Base-by-base conservation (phyloP, 2,329 filamentous ascomycete species). In the Neonectria magnoliae region DNA sequence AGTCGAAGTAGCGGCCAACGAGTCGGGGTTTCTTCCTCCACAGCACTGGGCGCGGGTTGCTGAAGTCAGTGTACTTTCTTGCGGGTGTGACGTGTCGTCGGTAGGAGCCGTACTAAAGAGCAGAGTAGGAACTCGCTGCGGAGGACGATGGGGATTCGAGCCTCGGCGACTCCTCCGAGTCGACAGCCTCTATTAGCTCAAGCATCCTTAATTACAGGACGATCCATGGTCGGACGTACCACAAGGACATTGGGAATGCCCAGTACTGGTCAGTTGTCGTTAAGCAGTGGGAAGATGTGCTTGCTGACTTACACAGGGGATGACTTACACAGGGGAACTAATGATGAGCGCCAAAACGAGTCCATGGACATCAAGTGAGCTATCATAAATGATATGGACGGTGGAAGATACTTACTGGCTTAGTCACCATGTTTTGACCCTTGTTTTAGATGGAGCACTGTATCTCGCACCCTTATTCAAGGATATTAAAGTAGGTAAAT, bases 331-430 rank as follows among this genome's bases (percentile, higher is more conserved):
- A 70, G 67, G 67, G 68, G 65, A 0, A 59, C 68, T 0, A 70
- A 70, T 4, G 68, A 70, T 14, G 65, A 70, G 4, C 60, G 57
- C 1, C 68, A 70, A 16, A 70, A 66, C 3, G 67, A 70, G 8
- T 70, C 68, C 0, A 70, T 70, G 68, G 67, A 70, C 1, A 69
- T 70, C 16, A 68, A 70, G 67, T 70, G 0, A 44, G 65, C 7
- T 0, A 1, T 4, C 0, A 1, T 0, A 0, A 2, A 0, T 11
- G 7, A 11, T 41, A 6, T 8, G 0, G 5, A 1, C 0, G 0
- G 1, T 1, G 2, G 11, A 2, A 11, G 45, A 3, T 4, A 1
- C 65, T 70, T 3, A 70, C 20, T 0, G n/a, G 10, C 1, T 2
- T 3, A 70, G 68, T 2, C 67, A 70, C 4, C 68, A 70, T 25